phyloP scores from a whole-genome alignment of 805 yeast genomes.

The Lipomyces japonicus region DNA sequence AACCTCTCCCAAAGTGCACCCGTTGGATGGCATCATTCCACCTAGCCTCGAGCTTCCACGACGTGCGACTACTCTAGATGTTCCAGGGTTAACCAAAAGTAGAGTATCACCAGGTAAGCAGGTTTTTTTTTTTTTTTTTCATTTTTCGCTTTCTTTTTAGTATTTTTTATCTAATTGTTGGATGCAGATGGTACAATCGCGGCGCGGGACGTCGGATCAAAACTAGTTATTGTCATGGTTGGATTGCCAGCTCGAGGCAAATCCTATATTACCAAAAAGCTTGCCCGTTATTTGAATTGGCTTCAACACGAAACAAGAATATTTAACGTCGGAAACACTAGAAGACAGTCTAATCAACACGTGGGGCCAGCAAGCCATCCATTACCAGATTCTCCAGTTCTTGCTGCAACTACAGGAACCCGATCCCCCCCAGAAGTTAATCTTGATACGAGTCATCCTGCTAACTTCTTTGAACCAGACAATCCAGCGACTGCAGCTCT shows the following conservation, averaged over 20 bases:
- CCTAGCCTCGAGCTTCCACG: slow-evolving; percentile 34
- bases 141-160: background rate
- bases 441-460: slow-evolving; percentile 51
- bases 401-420: slow-evolving; percentile 2
- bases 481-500: slow-evolving; percentile 59
- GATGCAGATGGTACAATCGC: slow-evolving; percentile 32
- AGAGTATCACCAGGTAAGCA: slow-evolving; percentile 64
- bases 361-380: slow-evolving; percentile 72
- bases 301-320: slow-evolving; percentile 85
- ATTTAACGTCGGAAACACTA: slow-evolving; percentile 92
- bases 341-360: slow-evolving; percentile 62
- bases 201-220: slow-evolving; percentile 66
- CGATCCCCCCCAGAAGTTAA: slow-evolving; percentile 6
- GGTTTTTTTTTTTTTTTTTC: background rate
- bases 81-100: slow-evolving; percentile 86
- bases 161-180: background rate
- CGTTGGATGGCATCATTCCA: slow-evolving; percentile 14
- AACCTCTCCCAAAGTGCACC: slow-evolving; percentile 20
- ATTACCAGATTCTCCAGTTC: slow-evolving; percentile 43
- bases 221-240: slow-evolving; percentile 91
- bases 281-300: slow-evolving; percentile 89
- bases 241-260: slow-evolving; percentile 94
- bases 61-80: slow-evolving; percentile 79
- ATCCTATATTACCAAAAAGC: slow-evolving; percentile 85
- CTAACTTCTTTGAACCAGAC: slow-evolving; percentile 81